Evolutionary conservation across 257 asterid species (phyloP), one percentile per base, ranked within the genome.

Genomic region (Solanum ossicruentum): DNA sequence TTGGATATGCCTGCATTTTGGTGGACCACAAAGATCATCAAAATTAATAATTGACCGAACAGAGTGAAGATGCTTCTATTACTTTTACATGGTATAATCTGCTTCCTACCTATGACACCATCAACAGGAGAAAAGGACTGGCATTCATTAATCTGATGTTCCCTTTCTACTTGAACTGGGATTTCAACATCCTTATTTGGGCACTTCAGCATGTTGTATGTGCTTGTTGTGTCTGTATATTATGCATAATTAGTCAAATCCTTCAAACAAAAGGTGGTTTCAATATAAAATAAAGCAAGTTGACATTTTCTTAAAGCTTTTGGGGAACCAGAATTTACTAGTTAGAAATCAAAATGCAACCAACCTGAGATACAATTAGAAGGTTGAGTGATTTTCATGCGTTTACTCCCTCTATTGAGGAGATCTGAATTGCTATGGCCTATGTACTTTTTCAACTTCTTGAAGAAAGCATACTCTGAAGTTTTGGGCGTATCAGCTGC

Each of bases 381-480:
- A 45, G 73, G 26, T 80, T 85, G 63, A 83, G 87, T 77, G 83
- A 79, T 51, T 87, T 86, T 88, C 51, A 81, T 13, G 58, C 45
- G 86, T 65, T 73, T 83, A 3, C 86, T 87, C 84, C 85, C 91
- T 83, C 86, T 78, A 78, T 72, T 86, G 66, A 69, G 79, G 23
- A 89, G 78, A 85, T 75, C 84, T 51, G 81, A 83, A 80, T 83
- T 85, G 85, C 72, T 63, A 66, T 86, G 72, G 60, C 83, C 83
- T 20, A 82, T 88, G 72, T 90, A 85, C 92, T 88, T 93, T 93
- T 88, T 93, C 45, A 92, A 55, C 85, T 91, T 95, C 88, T 85
- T 93, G 89, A 92, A 95, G 87, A 90, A 95, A 11, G 98, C 97
- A 85, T 89, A 95, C 85, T 95, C 98, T 57, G 98, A 93, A 63